These are phyloP conservation scores for Paragyromitra xinjiangensis DNA, from an alignment of 495 filamentous ascomycete species.

Conservation along the genomic window DNA sequence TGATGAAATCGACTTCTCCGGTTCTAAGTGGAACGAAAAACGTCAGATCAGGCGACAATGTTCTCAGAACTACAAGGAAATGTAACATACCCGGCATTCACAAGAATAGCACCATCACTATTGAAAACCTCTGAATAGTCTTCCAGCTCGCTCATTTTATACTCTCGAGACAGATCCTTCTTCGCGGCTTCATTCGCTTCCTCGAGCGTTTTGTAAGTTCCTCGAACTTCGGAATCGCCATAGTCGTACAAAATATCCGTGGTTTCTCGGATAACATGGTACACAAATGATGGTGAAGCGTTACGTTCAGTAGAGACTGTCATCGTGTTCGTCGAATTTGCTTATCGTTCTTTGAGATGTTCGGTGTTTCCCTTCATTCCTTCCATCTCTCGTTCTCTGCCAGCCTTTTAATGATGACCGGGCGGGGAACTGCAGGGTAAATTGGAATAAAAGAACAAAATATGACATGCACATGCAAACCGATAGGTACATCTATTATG, in stretches of 20 bases:
- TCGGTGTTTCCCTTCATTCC: conserved; percentile 17
- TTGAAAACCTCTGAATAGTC: conserved; percentile 37
- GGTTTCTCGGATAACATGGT: conserved; percentile 54
- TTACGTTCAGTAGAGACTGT: conserved; percentile 46
- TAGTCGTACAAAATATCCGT: conserved; percentile 54
- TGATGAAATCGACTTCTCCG: conserved; percentile 46
- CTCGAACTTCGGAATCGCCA: conserved; percentile 45
- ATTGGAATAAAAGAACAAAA: conserved; percentile 39
- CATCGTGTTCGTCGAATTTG: conserved; percentile 37
- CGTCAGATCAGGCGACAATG: neutral
- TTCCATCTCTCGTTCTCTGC: conserved; percentile 32
- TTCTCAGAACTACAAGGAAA: neutral
- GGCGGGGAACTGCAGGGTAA: conserved; percentile 41
- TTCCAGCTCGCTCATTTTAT: conserved; percentile 41
- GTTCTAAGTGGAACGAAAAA: conserved; percentile 22
- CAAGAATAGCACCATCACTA: conserved; percentile 31
- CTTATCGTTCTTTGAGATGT: conserved; percentile 16
- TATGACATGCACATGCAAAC: conserved; percentile 36
- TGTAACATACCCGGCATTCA: conserved; percentile 35
- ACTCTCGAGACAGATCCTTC: conserved; percentile 41
- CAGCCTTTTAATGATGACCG: conserved; percentile 42
- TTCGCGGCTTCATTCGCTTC: conserved; percentile 52
- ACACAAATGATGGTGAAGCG: conserved; percentile 24
- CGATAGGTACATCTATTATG: conserved; percentile 32
- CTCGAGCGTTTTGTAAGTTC: conserved; percentile 47